phyloP scores from a whole-genome alignment of 176 grass and related monocot genomes.

The Aegilops bicornis region DNA sequence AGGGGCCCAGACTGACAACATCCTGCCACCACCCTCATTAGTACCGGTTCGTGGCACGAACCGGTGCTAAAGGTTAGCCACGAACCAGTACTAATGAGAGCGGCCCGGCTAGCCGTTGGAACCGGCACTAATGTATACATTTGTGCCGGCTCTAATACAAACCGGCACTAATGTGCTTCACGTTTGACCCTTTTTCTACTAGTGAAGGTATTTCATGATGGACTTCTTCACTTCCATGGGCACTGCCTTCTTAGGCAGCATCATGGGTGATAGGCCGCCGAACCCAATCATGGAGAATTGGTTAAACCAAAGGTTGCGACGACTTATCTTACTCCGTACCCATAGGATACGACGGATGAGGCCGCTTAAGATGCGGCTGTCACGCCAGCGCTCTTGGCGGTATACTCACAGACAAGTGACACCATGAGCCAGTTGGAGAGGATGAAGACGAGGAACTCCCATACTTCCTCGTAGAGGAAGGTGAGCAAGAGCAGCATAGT shows the following conservation, averaged over 20 bases:
- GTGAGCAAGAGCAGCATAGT: background rate
- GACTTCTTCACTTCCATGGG: background rate
- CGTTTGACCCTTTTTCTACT: too few relatives aligned
- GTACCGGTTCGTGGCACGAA: too few relatives aligned
- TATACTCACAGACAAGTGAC: background rate
- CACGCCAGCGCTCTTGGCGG: background rate
- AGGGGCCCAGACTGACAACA: too few relatives aligned
- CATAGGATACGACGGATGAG: background rate
- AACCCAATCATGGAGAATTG: background rate
- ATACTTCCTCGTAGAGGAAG: background rate
- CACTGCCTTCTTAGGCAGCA: background rate
- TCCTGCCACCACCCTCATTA: too few relatives aligned
- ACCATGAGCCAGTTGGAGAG: constrained; percentile 31
- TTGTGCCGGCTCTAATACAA: too few relatives aligned
- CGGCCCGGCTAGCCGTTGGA: too few relatives aligned
- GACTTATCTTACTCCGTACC: background rate
- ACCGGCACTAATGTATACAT: too few relatives aligned
- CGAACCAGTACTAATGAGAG: too few relatives aligned
- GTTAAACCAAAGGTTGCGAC: background rate
- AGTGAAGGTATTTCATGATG: background rate
- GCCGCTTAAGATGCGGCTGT: background rate
- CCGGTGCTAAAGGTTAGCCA: too few relatives aligned
- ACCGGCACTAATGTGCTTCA: too few relatives aligned
- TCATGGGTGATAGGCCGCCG: background rate
- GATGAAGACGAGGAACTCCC: constrained; percentile 15